These are phyloP conservation scores for Amoebophrya sp. DNA, from an alignment of 169 alveolate species.

Conservation along the genomic window DNA sequence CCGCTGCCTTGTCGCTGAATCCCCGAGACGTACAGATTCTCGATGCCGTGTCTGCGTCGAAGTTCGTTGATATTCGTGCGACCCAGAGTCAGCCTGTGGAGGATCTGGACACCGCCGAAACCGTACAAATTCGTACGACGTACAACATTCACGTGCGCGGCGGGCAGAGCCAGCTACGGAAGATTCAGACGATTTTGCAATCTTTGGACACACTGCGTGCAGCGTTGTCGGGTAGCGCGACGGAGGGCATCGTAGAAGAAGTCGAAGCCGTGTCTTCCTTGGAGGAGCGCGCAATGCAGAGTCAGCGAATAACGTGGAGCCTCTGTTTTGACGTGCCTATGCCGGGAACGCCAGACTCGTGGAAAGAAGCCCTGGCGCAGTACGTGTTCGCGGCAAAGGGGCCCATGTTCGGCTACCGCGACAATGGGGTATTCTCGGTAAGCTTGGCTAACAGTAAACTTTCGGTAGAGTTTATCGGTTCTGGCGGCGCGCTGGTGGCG, in stretches of 20 bases:
- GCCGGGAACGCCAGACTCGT: background rate
- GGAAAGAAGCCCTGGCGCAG: background rate
- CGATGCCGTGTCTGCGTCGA: background rate
- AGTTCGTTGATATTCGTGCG: too few species aligned
- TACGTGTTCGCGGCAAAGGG: background rate
- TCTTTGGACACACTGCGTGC: background rate
- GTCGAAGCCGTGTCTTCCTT: background rate
- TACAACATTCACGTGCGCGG: background rate
- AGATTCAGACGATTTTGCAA: background rate
- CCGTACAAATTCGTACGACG: background rate
- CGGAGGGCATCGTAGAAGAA: background rate
- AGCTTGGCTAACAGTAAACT: background rate
- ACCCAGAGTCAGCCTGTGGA: too few species aligned
- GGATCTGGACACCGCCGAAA: too few species aligned
- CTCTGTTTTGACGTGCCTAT: background rate
- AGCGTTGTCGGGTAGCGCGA: background rate
- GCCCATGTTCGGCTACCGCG: background rate
- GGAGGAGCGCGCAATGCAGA: background rate
- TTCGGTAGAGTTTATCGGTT: background rate
- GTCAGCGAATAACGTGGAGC: background rate
- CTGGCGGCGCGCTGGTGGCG: background rate
- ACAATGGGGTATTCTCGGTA: background rate
- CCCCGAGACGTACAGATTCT: too few species aligned
- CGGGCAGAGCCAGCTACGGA: background rate
- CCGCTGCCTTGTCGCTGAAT: too few species aligned